A percentile compares a stretch with the other conserved stretches of the same genome.
These are phyloP conservation scores for Lactifluus echinatus DNA, from an alignment of 768 basidiomycete species.

Conservation along the genomic window DNA sequence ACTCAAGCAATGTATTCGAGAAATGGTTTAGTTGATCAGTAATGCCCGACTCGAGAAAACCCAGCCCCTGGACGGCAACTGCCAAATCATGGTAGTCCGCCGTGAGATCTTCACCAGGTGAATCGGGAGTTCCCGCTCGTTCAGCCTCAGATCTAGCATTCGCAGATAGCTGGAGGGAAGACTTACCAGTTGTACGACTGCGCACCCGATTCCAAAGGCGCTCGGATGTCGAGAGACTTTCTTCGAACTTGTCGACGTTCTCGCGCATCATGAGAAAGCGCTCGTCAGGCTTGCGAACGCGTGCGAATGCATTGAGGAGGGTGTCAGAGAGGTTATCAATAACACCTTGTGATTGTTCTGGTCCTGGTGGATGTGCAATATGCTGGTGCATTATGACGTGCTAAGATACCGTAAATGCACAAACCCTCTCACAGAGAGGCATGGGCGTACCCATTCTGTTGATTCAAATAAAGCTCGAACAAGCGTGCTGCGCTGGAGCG, in stretches of 20 bases:
- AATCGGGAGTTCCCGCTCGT: slow-evolving; percentile 74
- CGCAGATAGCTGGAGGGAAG: slow-evolving; percentile 22
- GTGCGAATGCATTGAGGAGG: slow-evolving; percentile 90
- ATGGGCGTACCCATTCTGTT: slow-evolving; percentile 84
- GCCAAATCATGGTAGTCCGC: slow-evolving; percentile 97
- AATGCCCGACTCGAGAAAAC: slow-evolving; percentile 96
- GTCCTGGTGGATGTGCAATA: slow-evolving; percentile 81
- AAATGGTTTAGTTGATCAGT: slow-evolving; percentile 97
- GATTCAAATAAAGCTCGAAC: slow-evolving; percentile 94
- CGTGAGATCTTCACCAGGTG: slow-evolving; percentile 79
- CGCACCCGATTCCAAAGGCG: slow-evolving; percentile 72
- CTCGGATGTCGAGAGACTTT: slow-evolving; percentile 77
- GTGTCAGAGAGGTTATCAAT: slow-evolving; percentile 96
- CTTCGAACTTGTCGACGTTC: slow-evolving; percentile 91
- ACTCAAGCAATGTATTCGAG: slow-evolving; percentile 91
- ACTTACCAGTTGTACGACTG: slow-evolving; percentile 81
- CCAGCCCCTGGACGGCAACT: slow-evolving; percentile 91
- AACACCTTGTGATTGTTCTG: slow-evolving; percentile 69
- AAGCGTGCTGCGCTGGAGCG: slow-evolving; percentile 81
- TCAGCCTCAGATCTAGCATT: slow-evolving; percentile 63
- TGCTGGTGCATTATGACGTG: slow-evolving; percentile 97
- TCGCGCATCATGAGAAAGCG: slow-evolving; percentile 91
- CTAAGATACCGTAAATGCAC: slow-evolving; percentile 33
- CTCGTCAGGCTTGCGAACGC: slow-evolving; percentile 94
- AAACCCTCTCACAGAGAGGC: slow-evolving; percentile 5